Base-by-base conservation (phyloP, 1,284 basidiomycete species). In the Malassezia arunalokei region DNA sequence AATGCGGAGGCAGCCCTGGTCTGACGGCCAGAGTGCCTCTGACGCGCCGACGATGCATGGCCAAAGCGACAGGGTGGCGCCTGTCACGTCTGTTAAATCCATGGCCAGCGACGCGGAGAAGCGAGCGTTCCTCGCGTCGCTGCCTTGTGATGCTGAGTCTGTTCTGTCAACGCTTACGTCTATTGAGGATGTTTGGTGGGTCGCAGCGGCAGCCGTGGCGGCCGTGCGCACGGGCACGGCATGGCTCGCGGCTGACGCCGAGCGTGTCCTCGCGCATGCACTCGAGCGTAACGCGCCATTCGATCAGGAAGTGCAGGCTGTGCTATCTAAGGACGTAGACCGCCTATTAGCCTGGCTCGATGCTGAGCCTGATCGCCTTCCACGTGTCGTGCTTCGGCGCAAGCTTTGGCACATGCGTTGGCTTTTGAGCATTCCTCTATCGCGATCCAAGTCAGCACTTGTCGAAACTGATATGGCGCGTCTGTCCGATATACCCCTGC, bases 321-420 rank as follows among this genome's bases (percentile, higher is more conserved):
- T 28, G 1, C 27, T n/a, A 3, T 46, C 29, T 9, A 32, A 42
- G 32, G n/a, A 28, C 15, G 32, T 14, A 8, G 14, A 9, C 7
- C 11, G 14, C 5, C 7, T 45, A 2, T n/a, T 31, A 11, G 49
- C 33, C 14, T 51, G 49, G 49, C 42, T 51, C 24, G 49, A 39
- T 11, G 49, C 35, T 3, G 49, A 51, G 6, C 27, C 49, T 5
- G 29, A 11, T 6, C 42, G 47, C 12, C 17, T 40, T 20, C 30
- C 47, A 8, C 47, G 42, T 17, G 30, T 50, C 6, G 12, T 55
- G 8, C 33, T 55, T 14, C 53, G 53, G 17, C 47, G 53, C 32
- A 31, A 50, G 40, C 32, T 55, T n/a, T 55, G 53, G 53, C 53
- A 46, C 40, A 45, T 55, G 53, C 47, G 40, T 30, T 55, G 53